A percentile compares a stretch with the other conserved stretches of the same genome.
Conservation (phyloP, 768 basidiomycete species). For the Mycena epipterygia region DNA sequence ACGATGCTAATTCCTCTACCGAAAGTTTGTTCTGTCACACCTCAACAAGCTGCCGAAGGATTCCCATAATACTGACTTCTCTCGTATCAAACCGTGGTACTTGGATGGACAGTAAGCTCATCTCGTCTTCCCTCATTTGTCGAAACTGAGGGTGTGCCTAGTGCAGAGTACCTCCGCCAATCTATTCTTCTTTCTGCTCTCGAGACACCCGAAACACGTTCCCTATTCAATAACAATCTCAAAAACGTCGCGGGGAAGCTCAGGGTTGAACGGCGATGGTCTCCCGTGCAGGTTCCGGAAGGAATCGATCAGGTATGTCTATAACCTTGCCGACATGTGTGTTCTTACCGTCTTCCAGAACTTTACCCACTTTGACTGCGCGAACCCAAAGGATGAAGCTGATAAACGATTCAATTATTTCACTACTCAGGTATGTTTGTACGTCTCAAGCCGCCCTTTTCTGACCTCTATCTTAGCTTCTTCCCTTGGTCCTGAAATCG, state of each 20-base stretch:
- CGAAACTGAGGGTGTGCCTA: conserved; percentile 45
- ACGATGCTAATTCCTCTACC: not conserved
- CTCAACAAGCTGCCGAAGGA: conserved; percentile 94
- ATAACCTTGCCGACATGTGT: not conserved
- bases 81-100: conserved; percentile 98
- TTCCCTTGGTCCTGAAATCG: conserved; percentile 89
- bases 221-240: conserved; percentile 80
- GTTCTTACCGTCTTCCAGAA: conserved; percentile 56
- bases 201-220: conserved; percentile 90
- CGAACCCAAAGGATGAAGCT: conserved; percentile 79
- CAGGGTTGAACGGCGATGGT: conserved; percentile 75
- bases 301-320: conserved; percentile 83
- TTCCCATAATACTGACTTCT: conserved; percentile 95
- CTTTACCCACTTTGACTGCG: conserved; percentile 82
- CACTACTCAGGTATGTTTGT: conserved; percentile 75
- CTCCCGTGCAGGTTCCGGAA: conserved; percentile 82
- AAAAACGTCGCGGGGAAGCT: conserved; percentile 91
- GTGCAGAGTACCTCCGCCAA: conserved; percentile 90
- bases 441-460: not conserved
- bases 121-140: not conserved
- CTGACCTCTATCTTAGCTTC: conserved; percentile 61
- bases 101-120: conserved; percentile 88
- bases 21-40: conserved; percentile 85
- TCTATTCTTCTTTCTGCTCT: conserved; percentile 89
- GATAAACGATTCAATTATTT: conserved; percentile 92